These are phyloP conservation scores for Cladosporium sp. DNA, from an alignment of 2,329 filamentous ascomycete species.

Conservation along the genomic window DNA sequence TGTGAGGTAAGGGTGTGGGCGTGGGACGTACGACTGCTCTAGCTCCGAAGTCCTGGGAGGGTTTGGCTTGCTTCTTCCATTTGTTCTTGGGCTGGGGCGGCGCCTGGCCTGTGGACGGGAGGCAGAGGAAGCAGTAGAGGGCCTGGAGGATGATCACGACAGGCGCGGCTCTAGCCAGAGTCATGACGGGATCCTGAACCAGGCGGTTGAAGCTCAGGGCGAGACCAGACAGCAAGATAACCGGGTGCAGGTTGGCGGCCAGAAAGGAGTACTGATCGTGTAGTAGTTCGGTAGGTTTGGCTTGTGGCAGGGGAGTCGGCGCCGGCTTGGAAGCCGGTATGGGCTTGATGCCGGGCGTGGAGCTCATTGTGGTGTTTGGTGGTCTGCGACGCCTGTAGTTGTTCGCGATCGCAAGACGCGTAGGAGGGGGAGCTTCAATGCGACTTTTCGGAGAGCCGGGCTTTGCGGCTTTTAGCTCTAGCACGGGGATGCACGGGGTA, in stretches of 20 bases:
- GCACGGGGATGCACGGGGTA: too few relatives aligned
- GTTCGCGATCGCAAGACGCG: neutral
- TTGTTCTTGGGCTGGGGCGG: slow-evolving; percentile 40
- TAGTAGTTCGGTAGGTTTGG: slow-evolving; percentile 27
- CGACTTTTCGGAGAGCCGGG: neutral
- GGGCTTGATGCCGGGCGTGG: slow-evolving; percentile 10
- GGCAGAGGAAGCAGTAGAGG: slow-evolving; percentile 51
- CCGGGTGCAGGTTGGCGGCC: slow-evolving; percentile 62
- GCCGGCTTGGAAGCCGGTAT: slow-evolving; percentile 13
- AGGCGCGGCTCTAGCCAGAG: slow-evolving; percentile 56
- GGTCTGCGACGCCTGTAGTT: neutral
- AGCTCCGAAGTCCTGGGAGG: slow-evolving; percentile 38
- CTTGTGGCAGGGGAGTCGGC: slow-evolving; percentile 10
- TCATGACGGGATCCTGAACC: slow-evolving; percentile 61
- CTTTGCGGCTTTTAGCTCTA: neutral
- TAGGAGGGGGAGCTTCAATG: neutral
- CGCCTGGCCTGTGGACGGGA: slow-evolving; percentile 47
- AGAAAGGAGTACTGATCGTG: slow-evolving; percentile 22
- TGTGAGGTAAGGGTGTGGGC: neutral
- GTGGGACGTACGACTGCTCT: slow-evolving; percentile 37
- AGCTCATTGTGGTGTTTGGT: slow-evolving; percentile 15
- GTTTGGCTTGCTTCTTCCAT: slow-evolving; percentile 48
- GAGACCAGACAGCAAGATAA: slow-evolving; percentile 59
- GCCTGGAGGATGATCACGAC: slow-evolving; percentile 60
- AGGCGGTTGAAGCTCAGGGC: slow-evolving; percentile 58